Evolutionary conservation across 78 protist genomes (phyloP), one percentile per base, ranked within the genome.

Genomic region (Salpingoeca rosetta): DNA sequence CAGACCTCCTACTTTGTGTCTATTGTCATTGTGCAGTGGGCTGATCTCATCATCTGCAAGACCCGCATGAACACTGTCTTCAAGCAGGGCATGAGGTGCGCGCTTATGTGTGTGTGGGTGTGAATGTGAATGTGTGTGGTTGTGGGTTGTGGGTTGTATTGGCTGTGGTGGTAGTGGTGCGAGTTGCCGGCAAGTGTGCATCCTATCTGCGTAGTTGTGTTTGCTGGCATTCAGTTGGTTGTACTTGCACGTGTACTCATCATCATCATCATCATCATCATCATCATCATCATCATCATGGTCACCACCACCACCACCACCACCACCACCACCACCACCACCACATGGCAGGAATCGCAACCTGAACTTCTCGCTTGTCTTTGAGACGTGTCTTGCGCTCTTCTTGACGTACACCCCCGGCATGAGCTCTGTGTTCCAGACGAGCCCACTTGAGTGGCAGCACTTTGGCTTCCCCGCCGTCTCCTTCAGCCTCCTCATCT

Each of bases 1-100:
- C 95, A 93, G 44, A 85, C 95, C 39, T 96, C 96, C 24, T 94
- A 77, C 74, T 95, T 94, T 65, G 85, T 94, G 36, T 82, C 93
- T 24, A 86, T 94, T 41, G 90, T 93, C n/a, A 25, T 89, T 17
- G 90, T 73, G 38, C 95, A 95, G 86, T 84, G 93, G 83, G 96
- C 96, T 44, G 92, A 95, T 31, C 78, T 93, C 7, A 56, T 94
- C 2, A 81, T 90, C 36, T 94, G 96, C 89, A 94, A 94, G 88
- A 94, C 97, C n/a, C 79, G 97, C 42, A 76, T 38, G 39, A 82
- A 91, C 44, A 92, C 97, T 7, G 35, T 95, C 45, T 90, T 93
- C 90, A 83, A 78, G 44, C 94, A 92, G 37, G 93, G 92, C 44
- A 81, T 93, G 57, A 27, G 22, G 72, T 56, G 22, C 11, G n/a